These are phyloP conservation scores for Ophiostoma sp. DNA, from an alignment of 2,329 filamentous ascomycete species.

Conservation along the genomic window DNA sequence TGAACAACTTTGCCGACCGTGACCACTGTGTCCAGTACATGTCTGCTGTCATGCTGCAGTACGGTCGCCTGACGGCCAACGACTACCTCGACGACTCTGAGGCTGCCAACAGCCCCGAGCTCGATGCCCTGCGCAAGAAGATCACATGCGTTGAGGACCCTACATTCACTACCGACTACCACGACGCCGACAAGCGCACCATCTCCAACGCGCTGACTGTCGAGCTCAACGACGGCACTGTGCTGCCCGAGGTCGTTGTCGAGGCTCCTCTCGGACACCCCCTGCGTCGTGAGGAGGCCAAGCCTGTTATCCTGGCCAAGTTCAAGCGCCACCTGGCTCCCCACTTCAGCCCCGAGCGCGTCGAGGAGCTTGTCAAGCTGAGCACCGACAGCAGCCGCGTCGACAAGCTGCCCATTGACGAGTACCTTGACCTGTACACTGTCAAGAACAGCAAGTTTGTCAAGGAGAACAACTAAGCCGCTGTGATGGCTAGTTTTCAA, in stretches of 20 bases:
- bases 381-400: slow-evolving; percentile 69
- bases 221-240: slow-evolving; percentile 86
- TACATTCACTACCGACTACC: slow-evolving; percentile 91
- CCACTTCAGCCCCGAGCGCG: slow-evolving; percentile 71
- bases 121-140: slow-evolving; percentile 86
- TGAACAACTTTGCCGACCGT: slow-evolving; percentile 99
- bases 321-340: slow-evolving; percentile 86
- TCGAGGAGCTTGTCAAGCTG: slow-evolving; percentile 76
- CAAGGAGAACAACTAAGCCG: slow-evolving; percentile 28
- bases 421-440: slow-evolving; percentile 83
- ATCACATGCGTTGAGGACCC: slow-evolving; percentile 97
- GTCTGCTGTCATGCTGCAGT: slow-evolving; percentile 92
- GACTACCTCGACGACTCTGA: slow-evolving; percentile 93
- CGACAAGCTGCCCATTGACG: slow-evolving; percentile 77
- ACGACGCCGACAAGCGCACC: slow-evolving; percentile 85
- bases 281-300: slow-evolving; percentile 87
- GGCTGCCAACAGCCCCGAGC: slow-evolving; percentile 80
- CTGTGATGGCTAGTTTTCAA: background rate
- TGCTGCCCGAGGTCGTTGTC: slow-evolving; percentile 83
- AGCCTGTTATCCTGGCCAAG: slow-evolving; percentile 93
- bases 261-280: slow-evolving; percentile 93
- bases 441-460: slow-evolving; percentile 58
- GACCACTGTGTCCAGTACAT: slow-evolving; percentile 99
- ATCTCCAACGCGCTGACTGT: slow-evolving; percentile 97
- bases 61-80: slow-evolving; percentile 84